phyloP scores from a whole-genome alignment of 179 eudicot genomes.

The Beta macrorhiza region DNA sequence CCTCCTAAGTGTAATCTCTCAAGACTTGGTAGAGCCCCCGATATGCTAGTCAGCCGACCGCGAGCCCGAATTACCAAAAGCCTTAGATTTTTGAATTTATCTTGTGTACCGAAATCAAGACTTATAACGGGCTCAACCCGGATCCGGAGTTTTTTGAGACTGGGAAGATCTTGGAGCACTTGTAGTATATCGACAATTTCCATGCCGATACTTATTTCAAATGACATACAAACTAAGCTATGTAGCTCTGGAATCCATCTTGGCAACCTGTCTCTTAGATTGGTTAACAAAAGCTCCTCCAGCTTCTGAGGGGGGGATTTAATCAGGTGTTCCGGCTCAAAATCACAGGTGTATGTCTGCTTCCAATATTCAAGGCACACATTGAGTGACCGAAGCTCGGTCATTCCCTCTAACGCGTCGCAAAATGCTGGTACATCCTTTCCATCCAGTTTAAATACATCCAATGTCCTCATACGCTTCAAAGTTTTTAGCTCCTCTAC shows the following conservation, averaged over 20 bases:
- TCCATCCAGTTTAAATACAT: background rate
- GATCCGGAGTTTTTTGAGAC: background rate
- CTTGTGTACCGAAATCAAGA: background rate
- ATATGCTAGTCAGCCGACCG: background rate
- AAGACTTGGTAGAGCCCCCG: background rate
- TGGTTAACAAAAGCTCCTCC: too few species aligned
- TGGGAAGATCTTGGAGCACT: background rate
- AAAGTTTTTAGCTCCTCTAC: background rate
- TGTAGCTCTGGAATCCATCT: too few species aligned
- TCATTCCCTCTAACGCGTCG: background rate
- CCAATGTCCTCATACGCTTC: background rate
- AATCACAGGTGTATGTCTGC: too few species aligned
- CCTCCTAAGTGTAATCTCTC: background rate
- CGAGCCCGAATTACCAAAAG: background rate
- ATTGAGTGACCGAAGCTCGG: too few species aligned
- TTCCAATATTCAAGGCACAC: too few species aligned
- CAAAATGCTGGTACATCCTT: background rate
- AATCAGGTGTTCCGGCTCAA: too few species aligned
- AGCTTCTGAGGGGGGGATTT: too few species aligned
- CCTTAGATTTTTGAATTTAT: background rate
- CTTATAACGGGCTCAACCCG: background rate
- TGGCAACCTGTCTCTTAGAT: too few species aligned
- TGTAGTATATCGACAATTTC: background rate
- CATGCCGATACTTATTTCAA: background rate
- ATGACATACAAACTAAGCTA: background rate